Evolutionary conservation across 2,329 filamentous ascomycete genomes (phyloP), one percentile per base, ranked within the genome.

Genomic region (Pestalotiopsis sp.): DNA sequence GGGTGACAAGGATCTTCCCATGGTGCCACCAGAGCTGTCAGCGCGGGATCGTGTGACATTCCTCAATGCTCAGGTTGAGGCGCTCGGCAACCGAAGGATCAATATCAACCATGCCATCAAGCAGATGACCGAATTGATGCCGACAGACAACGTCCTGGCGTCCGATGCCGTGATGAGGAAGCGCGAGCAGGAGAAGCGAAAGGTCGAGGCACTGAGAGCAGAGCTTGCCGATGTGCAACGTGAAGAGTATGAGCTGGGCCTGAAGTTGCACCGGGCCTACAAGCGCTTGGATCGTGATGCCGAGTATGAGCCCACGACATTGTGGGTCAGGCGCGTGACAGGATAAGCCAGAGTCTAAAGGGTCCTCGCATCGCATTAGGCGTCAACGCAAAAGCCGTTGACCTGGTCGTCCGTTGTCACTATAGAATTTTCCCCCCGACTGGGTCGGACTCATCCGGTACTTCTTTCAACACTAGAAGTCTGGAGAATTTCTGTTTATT

Each of bases 321-420:
- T 97, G 11, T 97, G 93, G 93, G 92, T 97, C 64, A 87, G 91
- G 75, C 86, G 93, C 71, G 91, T 94, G 70, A 94, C 92, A 23
- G 88, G 85, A 70, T 91, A 78, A 86, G 70, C 68, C n/a, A 52
- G 20, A 2, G 17, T 39, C 31, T 62, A 4, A 36, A 14, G 27
- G 12, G 31, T 9, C 20, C 17, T 52, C 11, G 45, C 45, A 52
- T 52, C 23, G 45, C 45, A n/a, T 9, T 12, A 3, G 11, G n/a
- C 45, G 23, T 52, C n/a, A 52, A n/a, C 11, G 45, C 45, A 36
- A 7, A 2, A 36, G 31, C 23, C 11, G n/a, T 17, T 52, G 5
- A 52, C n/a, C 9, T 52, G 45, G n/a, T 52, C 45, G 17, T n/a
- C 20, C 14, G 12, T 45, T 52, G 17, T 52, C 11, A 52, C 45